Evolutionary conservation across 768 basidiomycete genomes (phyloP), one percentile per base, ranked within the genome.

Genomic region (Boletus rubroflammeus): DNA sequence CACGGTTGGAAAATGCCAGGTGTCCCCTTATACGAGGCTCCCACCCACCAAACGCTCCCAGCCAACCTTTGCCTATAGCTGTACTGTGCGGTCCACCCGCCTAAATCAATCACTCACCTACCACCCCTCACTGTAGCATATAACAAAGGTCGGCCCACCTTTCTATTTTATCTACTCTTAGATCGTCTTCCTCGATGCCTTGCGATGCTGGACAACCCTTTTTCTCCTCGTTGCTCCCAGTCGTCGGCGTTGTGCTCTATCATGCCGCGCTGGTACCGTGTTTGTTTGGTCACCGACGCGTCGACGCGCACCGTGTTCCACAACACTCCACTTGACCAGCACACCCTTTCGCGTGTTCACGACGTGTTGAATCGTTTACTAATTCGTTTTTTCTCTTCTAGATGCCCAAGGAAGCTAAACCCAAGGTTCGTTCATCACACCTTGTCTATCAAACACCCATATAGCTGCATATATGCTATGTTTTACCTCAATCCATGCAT

Each of bases 401-500:
- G 85, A 92, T 90, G 90, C 88, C 89, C 62, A 91, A 90, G 72
- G 88, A 83, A 71, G 71, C 82, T 39, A 86, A 88, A 73, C 76
- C 84, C 60, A 88, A 82, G 76, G 87, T 88, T 55, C 59, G 82
- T 70, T 67, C 21, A 13, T 10, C 53, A 25, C 28, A 56, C 28
- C 32, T 60, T 42, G 32, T 28, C 21, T 49, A 46, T 43, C 34
- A 34, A 14, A 28, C 40, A 51, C 31, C 15, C 32, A 51, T 43
- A 53, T 58, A 51, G 23, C 47, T 40, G 52, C 55, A 60, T 61
- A 67, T 66, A 58, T 63, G 54, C 60, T 32, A 44, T 43, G 8
- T 57, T 46, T 40, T 40, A 13, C 49, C 36, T 47, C 46, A 50
- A 62, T 53, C 47, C 54, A 50, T 35, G 23, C 23, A 29, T 21